Conservation (phyloP, 2,329 filamentous ascomycete genomes). For the Clathrospora elynae region DNA sequence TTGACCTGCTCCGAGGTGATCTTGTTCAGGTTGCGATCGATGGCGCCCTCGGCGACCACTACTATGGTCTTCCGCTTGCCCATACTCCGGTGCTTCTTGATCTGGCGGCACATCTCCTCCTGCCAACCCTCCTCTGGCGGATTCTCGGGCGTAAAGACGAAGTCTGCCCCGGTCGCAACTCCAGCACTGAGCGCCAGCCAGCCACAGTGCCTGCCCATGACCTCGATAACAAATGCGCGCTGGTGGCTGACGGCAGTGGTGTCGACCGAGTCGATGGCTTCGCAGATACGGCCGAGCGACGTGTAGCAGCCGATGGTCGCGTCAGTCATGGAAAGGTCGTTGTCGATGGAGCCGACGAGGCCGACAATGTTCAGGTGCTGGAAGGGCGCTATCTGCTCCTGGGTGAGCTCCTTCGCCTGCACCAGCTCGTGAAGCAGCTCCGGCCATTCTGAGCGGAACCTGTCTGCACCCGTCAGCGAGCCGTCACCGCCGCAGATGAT, state of each 20-base stretch:
- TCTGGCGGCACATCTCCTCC: slow-evolving; percentile 46
- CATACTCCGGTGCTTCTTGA: slow-evolving; percentile 73
- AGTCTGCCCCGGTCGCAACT: slow-evolving; percentile 93
- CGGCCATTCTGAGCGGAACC: slow-evolving; percentile 91
- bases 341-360: slow-evolving; percentile 95
- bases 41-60: slow-evolving; percentile 91
- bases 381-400: slow-evolving; percentile 75
- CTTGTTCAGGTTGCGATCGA: slow-evolving; percentile 72
- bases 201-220: slow-evolving; percentile 97
- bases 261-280: slow-evolving; percentile 96
- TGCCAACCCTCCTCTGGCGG: slow-evolving; percentile 87
- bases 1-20: slow-evolving; percentile 84
- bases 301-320: slow-evolving; percentile 98
- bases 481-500: slow-evolving; percentile 98
- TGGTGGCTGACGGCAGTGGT: slow-evolving; percentile 94
- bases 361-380: slow-evolving; percentile 93
- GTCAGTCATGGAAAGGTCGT: slow-evolving; percentile 95
- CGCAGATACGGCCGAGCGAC: slow-evolving; percentile 88
- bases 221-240: slow-evolving; percentile 89
- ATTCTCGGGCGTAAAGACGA: slow-evolving; percentile 95
- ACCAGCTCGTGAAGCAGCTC: slow-evolving; percentile 85
- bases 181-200: slow-evolving; percentile 97
- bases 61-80: slow-evolving; percentile 98
- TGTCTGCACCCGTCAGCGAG: slow-evolving; percentile 85
- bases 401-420: slow-evolving; percentile 69